Evolutionary conservation across 2,329 filamentous ascomycete genomes (phyloP).

Genomic region (Aspergillus novoparasiticus): DNA sequence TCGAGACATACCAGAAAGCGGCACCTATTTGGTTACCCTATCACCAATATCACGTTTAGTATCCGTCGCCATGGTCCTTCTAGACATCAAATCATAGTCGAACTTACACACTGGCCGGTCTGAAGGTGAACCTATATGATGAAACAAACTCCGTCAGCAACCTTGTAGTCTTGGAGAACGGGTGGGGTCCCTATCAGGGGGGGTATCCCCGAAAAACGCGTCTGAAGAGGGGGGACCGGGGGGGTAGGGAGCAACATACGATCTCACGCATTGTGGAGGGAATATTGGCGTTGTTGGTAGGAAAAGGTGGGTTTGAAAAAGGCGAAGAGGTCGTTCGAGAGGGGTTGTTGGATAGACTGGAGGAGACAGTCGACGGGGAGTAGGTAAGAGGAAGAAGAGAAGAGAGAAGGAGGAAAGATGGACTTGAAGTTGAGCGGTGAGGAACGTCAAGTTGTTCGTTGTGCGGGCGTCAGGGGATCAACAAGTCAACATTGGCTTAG

Average conservation of each 20-base stretch:
- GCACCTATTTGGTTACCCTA: constrained; percentile 99
- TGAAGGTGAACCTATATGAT: constrained; percentile 91
- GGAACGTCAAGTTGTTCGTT: constrained; percentile 25
- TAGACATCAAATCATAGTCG: constrained; percentile 10
- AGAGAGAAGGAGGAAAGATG: constrained; percentile 27
- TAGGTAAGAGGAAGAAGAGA: constrained; percentile 21
- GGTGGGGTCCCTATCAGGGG: constrained; percentile 37
- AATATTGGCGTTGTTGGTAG: constrained; percentile 17
- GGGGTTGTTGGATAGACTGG: constrained; percentile 18
- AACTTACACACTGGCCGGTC: constrained; percentile 97
- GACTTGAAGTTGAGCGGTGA: constrained; percentile 20
- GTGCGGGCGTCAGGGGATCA: constrained; percentile 28
- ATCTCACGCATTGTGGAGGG: constrained; percentile 72
- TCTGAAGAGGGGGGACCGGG: constrained; percentile 24
- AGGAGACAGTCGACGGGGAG: constrained; percentile 25
- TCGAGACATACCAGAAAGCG: constrained; percentile 82
- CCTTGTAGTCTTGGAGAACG: constrained; percentile 24
- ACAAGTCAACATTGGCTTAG: constrained; percentile 12
- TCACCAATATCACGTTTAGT: constrained; percentile 33
- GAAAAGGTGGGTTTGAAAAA: constrained; percentile 19
- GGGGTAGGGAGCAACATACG: constrained; percentile 53
- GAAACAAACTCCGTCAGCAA: constrained; percentile 47
- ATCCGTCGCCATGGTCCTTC: constrained; percentile 9
- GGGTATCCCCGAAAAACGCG: constrained; percentile 38
- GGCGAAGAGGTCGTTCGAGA: constrained; percentile 14